Evolutionary conservation across 305 asterid species (phyloP).

Genomic region (Fraxinus floribunda): DNA sequence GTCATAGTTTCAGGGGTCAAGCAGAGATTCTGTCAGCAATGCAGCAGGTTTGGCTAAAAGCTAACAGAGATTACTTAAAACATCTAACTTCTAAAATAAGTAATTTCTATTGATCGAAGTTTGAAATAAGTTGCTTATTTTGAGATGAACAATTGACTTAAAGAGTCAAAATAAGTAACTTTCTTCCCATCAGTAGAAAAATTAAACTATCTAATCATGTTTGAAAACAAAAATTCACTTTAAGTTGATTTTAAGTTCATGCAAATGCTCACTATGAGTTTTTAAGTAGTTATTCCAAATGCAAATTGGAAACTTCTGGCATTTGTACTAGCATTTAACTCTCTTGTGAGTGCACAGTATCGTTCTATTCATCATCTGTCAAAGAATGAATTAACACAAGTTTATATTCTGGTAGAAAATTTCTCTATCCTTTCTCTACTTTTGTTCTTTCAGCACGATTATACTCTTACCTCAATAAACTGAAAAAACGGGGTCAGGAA

Average conservation of each 20-base stretch:
- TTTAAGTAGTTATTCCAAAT: neutral
- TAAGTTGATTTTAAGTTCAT: neutral
- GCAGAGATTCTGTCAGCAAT: constrained; percentile 66
- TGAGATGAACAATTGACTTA: neutral
- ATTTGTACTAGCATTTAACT: neutral
- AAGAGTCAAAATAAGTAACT: neutral
- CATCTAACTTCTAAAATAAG: constrained; percentile 3
- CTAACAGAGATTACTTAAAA: neutral
- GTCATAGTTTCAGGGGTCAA: constrained; percentile 40
- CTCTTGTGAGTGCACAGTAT: neutral
- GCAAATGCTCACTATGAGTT: neutral
- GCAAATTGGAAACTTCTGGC: neutral
- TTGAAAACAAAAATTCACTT: neutral
- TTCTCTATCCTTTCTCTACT: neutral
- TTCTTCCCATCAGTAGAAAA: neutral
- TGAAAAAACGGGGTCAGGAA: neutral
- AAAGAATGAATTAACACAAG: neutral
- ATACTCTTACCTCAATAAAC: neutral
- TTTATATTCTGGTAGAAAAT: neutral
- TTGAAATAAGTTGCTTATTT: neutral
- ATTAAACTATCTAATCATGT: neutral
- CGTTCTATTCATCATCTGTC: constrained; percentile 1
- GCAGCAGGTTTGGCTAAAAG: constrained; percentile 50
- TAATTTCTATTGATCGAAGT: neutral
- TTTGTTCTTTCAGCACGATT: neutral